Conservation (phyloP, 352 stramenopile species). For the Globisporangium irregulare region DNA sequence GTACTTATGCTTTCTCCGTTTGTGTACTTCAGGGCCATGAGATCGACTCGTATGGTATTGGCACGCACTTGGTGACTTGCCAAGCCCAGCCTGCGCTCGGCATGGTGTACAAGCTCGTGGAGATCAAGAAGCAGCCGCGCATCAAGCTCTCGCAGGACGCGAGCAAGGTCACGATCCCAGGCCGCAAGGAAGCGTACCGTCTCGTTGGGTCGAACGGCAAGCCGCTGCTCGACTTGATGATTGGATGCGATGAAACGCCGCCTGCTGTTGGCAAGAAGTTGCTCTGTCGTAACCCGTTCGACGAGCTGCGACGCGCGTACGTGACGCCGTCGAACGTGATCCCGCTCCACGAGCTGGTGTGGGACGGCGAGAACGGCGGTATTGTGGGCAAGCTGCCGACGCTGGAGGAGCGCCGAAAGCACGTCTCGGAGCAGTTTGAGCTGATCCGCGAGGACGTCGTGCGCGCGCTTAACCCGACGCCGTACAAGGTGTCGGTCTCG, state of each 20-base stretch:
- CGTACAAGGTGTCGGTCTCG: constrained; percentile 93
- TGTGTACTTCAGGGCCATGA: constrained; percentile 81
- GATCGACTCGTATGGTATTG: constrained; percentile 96
- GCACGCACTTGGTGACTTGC: constrained; percentile 96
- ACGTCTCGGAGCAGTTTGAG: constrained; percentile 91
- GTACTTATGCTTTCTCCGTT: constrained; percentile 11
- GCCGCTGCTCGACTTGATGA: constrained; percentile 90
- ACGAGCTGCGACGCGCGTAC: constrained; percentile 92
- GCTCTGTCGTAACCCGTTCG: constrained; percentile 96
- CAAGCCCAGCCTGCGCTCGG: constrained; percentile 97
- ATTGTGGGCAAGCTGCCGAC: constrained; percentile 63
- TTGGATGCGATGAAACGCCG: constrained; percentile 76
- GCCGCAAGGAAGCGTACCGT: constrained; percentile 89
- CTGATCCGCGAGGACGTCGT: constrained; percentile 94
- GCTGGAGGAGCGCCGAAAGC: constrained; percentile 77
- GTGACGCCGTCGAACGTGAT: constrained; percentile 92
- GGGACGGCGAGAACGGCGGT: constrained; percentile 83
- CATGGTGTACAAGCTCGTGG: constrained; percentile 99
- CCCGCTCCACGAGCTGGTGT: constrained; percentile 88
- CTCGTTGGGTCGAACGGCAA: constrained; percentile 87
- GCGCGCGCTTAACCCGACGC: constrained; percentile 94
- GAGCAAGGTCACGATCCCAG: constrained; percentile 94
- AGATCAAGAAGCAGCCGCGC: constrained; percentile 93
- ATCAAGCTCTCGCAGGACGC: constrained; percentile 99
- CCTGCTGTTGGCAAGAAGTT: constrained; percentile 83